phyloP scores from a whole-genome alignment of 2,329 filamentous ascomycete species.

The Dothistroma septosporum region DNA sequence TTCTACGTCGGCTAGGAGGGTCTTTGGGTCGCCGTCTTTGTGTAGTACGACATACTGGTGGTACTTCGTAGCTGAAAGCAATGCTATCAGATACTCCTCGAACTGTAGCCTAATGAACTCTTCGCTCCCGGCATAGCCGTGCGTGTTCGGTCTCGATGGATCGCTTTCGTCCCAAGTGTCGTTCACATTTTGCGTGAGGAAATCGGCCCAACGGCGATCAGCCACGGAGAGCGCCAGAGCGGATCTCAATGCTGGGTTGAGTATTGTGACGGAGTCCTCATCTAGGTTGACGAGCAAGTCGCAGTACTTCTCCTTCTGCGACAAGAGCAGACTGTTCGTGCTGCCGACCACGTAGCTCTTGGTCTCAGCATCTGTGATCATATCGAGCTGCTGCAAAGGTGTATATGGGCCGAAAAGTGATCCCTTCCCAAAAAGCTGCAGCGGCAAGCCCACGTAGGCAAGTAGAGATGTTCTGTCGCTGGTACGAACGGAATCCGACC shows the following conservation, averaged over 20 bases:
- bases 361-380: constrained; percentile 86
- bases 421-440: constrained; percentile 94
- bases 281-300: constrained; percentile 96
- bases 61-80: constrained; percentile 87
- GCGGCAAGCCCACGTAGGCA: constrained; percentile 86
- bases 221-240: constrained; percentile 77
- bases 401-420: constrained; percentile 96
- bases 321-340: constrained; percentile 87
- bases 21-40: constrained; percentile 51
- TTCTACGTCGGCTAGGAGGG: constrained; percentile 60
- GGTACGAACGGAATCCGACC: constrained; percentile 80
- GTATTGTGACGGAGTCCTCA: constrained; percentile 78
- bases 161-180: constrained; percentile 96
- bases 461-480: constrained; percentile 88
- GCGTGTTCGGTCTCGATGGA: constrained; percentile 82
- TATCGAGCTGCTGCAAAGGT: constrained; percentile 88
- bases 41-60: constrained; percentile 52
- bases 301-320: constrained; percentile 93
- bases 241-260: constrained; percentile 69
- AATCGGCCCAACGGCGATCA: constrained; percentile 94
- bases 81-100: constrained; percentile 87
- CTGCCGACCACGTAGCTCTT: constrained; percentile 98
- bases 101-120: constrained; percentile 97
- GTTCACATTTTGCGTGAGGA: constrained; percentile 84
- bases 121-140: constrained; percentile 92